Evolutionary conservation across 2,329 filamentous ascomycete species (phyloP).

Genomic region (Stagonosporopsis chrysanthemi): DNA sequence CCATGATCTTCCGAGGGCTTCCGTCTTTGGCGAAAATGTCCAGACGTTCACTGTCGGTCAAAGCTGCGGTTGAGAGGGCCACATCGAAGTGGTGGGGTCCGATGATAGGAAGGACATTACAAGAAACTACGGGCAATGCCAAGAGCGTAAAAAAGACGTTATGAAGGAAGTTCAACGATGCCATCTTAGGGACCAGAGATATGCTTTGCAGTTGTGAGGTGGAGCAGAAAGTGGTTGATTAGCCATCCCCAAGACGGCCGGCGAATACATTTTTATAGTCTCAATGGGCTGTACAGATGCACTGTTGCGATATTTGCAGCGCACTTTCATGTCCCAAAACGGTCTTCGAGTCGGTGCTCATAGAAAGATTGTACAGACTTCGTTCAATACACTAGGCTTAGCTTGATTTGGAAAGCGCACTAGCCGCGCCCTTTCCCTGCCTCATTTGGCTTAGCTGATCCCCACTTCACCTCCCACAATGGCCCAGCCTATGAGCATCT

Average conservation of each 20-base stretch:
- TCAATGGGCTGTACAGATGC: neutral
- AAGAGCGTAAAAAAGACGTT: neutral
- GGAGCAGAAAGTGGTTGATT: neutral
- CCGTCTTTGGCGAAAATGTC: slow-evolving; percentile 34
- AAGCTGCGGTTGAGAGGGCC: slow-evolving; percentile 17
- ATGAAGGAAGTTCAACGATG: neutral
- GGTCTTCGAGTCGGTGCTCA: neutral
- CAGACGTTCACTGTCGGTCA: slow-evolving; percentile 29
- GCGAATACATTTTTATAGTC: neutral
- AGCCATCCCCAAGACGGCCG: neutral
- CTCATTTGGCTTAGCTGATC: neutral
- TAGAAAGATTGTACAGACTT: neutral
- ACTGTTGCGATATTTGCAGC: neutral
- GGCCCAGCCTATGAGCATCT: neutral
- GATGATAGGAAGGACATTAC: slow-evolving; percentile 21
- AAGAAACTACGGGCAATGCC: neutral
- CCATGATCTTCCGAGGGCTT: slow-evolving; percentile 30
- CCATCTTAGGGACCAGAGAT: neutral
- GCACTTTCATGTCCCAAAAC: neutral
- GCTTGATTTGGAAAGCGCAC: neutral
- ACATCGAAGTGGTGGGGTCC: slow-evolving; percentile 24
- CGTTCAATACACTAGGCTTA: neutral
- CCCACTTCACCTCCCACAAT: neutral
- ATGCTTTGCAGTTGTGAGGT: neutral
- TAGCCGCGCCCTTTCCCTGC: neutral